Evolutionary conservation across 306 rosid genomes (phyloP).

Genomic region (Ziziphus jujuba): DNA sequence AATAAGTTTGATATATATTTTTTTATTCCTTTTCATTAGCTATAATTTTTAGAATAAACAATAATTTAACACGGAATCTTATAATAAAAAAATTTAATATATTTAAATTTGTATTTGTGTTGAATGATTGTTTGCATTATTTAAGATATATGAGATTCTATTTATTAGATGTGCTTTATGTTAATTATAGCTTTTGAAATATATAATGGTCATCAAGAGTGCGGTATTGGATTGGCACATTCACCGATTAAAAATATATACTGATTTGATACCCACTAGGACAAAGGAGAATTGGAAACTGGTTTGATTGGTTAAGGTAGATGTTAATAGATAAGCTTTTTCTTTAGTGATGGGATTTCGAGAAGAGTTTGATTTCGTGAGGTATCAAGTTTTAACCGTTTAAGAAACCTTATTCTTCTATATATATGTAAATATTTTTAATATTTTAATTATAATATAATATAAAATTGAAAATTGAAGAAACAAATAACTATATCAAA

Average conservation of each 20-base stretch:
- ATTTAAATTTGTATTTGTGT: no score
- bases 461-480: conserved; percentile 3
- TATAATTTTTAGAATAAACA: no score
- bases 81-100: no score
- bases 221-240: conserved; percentile 3
- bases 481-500: neutral
- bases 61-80: no score
- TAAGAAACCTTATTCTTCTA: conserved; percentile 44
- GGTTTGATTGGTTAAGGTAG: conserved; percentile 32
- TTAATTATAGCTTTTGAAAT: no score
- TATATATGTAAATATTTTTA: neutral
- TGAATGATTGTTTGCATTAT: no score
- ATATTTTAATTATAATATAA: conserved; percentile 1
- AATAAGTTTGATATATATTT: no score
- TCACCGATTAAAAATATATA: conserved; percentile 43
- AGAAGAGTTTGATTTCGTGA: conserved; percentile 63
- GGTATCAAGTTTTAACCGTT: conserved; percentile 69
- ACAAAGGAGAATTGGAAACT: conserved; percentile 15
- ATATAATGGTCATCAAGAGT: no score
- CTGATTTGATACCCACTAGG: conserved; percentile 23
- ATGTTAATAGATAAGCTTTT: conserved; percentile 46
- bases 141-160: no score
- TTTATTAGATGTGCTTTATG: no score
- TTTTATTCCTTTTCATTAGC: no score
- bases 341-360: conserved; percentile 20